Evolutionary conservation across 805 yeast species (phyloP).

Genomic region (Metschnikowia koreensis): DNA sequence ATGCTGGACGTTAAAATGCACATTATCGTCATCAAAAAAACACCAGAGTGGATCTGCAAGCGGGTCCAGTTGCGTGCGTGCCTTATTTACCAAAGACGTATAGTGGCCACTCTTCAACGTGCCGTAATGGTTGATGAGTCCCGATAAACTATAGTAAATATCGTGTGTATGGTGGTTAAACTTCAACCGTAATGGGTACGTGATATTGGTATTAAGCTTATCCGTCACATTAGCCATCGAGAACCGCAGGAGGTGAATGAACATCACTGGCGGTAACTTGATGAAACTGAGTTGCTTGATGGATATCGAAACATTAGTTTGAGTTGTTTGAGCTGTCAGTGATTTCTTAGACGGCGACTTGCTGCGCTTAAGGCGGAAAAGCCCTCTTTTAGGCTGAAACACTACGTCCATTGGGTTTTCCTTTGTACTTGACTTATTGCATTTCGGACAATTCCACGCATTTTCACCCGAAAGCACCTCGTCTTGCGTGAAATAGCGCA

Average conservation of each 20-base stretch:
- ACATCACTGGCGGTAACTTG: constrained; percentile 37
- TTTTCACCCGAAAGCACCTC: constrained; percentile 71
- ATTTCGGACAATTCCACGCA: constrained; percentile 83
- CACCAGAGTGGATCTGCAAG: constrained; percentile 58
- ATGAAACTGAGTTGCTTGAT: constrained; percentile 30
- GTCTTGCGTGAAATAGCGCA: constrained; percentile 57
- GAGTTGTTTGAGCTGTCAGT: constrained; percentile 5
- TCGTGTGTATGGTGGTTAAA: constrained; percentile 35
- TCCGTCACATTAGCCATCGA: constrained; percentile 52
- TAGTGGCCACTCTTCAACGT: constrained; percentile 73
- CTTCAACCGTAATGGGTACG: constrained; percentile 54
- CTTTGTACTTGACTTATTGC: constrained; percentile 35
- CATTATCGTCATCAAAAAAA: constrained; percentile 70
- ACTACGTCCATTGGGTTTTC: constrained; percentile 26
- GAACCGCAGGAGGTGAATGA: constrained; percentile 42
- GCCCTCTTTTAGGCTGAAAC: constrained; percentile 35
- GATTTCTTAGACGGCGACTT: constrained; percentile 33
- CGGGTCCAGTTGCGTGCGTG: constrained; percentile 22
- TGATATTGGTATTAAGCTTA: constrained; percentile 48
- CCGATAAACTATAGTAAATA: constrained; percentile 52
- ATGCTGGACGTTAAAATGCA: constrained; percentile 44
- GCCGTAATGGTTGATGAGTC: constrained; percentile 71
- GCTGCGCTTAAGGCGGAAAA: constrained; percentile 34
- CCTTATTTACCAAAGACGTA: constrained; percentile 61
- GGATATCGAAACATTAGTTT: constrained; percentile 10